phyloP scores from a whole-genome alignment of 805 yeast genomes.

The Nakazawaea molendinolei region DNA sequence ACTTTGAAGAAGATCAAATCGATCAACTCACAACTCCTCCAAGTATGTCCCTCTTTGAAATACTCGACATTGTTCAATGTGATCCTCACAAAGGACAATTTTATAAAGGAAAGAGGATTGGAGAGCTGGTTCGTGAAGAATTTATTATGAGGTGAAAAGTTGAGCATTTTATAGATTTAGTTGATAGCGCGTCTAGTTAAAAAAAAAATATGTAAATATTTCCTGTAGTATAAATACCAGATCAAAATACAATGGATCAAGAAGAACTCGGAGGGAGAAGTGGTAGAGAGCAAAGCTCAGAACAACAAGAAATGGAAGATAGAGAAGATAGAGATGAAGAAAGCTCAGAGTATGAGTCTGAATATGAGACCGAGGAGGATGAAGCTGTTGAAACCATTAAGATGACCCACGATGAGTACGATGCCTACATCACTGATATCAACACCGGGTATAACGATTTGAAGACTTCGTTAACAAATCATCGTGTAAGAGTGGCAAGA shows the following conservation, averaged over 20 bases:
- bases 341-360: conserved; percentile 6
- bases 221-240: neutral
- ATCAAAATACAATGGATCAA: neutral
- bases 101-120: conserved; percentile 17
- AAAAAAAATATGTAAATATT: neutral
- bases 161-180: neutral
- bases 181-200: neutral
- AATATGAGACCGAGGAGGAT: conserved; percentile 6
- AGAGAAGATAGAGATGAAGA: conserved; percentile 1
- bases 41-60: conserved; percentile 7
- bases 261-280: neutral
- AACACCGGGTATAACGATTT: conserved; percentile 6
- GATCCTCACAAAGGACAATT: conserved; percentile 12
- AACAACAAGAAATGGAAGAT: neutral
- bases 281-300: neutral
- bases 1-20: conserved; percentile 10
- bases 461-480: conserved; percentile 16
- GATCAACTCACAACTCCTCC: conserved; percentile 2
- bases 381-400: conserved; percentile 8
- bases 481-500: conserved; percentile 45
- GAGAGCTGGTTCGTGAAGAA: conserved; percentile 20
- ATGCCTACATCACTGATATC: conserved; percentile 8
- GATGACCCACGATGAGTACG: conserved; percentile 12
- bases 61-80: conserved; percentile 17
- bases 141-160: conserved; percentile 4